Evolutionary conservation across 1,139 yeast genomes (phyloP), one percentile per base, ranked within the genome.

Genomic region (Candida sanyaensis): DNA sequence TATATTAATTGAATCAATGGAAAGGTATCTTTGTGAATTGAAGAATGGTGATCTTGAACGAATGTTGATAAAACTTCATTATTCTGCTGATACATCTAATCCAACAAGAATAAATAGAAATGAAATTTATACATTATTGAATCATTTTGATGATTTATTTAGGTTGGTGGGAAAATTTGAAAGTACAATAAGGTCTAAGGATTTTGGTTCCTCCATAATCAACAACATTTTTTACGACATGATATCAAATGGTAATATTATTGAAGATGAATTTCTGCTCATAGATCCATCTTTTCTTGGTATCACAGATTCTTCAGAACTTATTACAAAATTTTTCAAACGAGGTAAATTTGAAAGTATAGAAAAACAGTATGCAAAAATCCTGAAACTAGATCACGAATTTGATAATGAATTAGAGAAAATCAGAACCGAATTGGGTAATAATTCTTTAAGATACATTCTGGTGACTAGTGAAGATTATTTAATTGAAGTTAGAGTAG

Each of bases 401-500:
- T 65, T 91, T 3, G 66, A 78, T 0, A 66, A 65, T 1, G 92
- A 88, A 54, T 66, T 91, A 12, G 54, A 57, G 2, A 58, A 58
- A 0, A 71, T 88, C 1, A 67, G 80, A 42, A 60, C 54, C 2
- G 44, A 73, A 1, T 64, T 89, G 32, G 79, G 78, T 24, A 71
- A 90, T 33, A 88, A 92, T 0, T 73, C 79, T 42, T 61, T 87
- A 45, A 71, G 77, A 27, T 90, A 73, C 56, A 71, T 75, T 8
- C 77, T 84, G 13, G 81, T 81, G 45, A 75, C 79, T 44, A 83
- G 82, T 48, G 88, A 84, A 36, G 83, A 88, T 0, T 86, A 85
- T 58, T 68, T 91, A 36, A 77, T 93, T 23, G 97, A 91, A 59
- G 84, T 92, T 0, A 68, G 88, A 43, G 83, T 84, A 53, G 71